Evolutionary conservation across 1,139 yeast species (phyloP).

Genomic region (Candida mesenterica): DNA sequence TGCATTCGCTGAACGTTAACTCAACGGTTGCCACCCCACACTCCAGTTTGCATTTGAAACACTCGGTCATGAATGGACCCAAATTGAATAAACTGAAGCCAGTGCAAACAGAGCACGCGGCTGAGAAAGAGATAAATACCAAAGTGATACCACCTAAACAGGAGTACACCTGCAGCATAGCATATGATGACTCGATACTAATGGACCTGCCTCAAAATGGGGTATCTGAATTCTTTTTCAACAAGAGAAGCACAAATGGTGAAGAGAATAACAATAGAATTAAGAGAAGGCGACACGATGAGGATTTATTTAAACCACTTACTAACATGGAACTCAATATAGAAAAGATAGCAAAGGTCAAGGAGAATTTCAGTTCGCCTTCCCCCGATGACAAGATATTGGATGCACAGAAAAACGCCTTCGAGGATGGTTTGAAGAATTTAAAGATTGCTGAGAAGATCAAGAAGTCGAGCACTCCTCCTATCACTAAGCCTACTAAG

Average conservation of each 20-base stretch:
- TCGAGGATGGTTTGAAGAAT: conserved; percentile 38
- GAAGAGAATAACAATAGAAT: conserved; percentile 15
- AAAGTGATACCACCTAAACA: not conserved
- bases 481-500: conserved; percentile 37
- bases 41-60: not conserved
- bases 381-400: conserved; percentile 82
- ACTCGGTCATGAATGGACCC: conserved; percentile 1
- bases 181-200: conserved; percentile 21
- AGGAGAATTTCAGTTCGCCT: conserved; percentile 60
- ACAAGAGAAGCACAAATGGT: not conserved
- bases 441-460: conserved; percentile 22
- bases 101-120: not conserved
- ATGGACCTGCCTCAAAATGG: conserved; percentile 10
- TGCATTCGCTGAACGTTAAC: conserved; percentile 4
- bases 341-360: conserved; percentile 43
- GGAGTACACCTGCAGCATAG: not conserved
- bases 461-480: conserved; percentile 18
- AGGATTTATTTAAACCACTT: conserved; percentile 31
- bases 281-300: conserved; percentile 24
- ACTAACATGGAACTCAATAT: conserved; percentile 50
- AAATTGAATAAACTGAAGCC: not conserved
- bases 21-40: too few relatives aligned
- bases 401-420: conserved; percentile 58
- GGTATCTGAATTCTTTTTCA: conserved; percentile 7
- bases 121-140: not conserved